Conservation (phyloP, 2,329 filamentous ascomycete species). For the Penicillium sp. region DNA sequence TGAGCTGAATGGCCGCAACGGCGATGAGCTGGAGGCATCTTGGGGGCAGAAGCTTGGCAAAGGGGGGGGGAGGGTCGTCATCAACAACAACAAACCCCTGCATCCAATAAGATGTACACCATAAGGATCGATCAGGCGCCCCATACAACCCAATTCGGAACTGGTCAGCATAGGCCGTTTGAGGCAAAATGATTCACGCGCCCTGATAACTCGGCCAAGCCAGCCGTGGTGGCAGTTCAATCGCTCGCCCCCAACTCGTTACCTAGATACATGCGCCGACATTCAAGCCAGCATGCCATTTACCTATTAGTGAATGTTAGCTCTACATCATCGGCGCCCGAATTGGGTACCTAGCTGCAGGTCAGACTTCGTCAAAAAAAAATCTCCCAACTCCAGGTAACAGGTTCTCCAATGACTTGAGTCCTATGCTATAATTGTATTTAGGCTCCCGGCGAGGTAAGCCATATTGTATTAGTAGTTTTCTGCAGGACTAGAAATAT, state of each 20-base stretch:
- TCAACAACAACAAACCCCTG: neutral
- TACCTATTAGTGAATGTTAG: neutral
- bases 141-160: constrained; percentile 9
- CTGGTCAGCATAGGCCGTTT: neutral
- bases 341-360: neutral
- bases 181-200: neutral
- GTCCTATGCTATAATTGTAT: neutral
- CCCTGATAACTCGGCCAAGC: neutral
- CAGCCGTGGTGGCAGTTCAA: neutral
- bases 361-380: neutral
- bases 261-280: neutral
- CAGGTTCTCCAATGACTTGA: neutral
- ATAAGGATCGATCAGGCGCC: constrained; percentile 7
- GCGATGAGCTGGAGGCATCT: neutral
- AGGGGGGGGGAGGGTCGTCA: neutral
- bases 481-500: neutral
- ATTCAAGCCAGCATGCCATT: neutral
- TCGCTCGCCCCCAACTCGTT: neutral
- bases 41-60: constrained; percentile 12
- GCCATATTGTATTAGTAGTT: neutral
- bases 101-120: neutral
- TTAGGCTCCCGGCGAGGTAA: neutral
- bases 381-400: neutral
- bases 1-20: neutral
- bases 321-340: neutral